phyloP scores from a whole-genome alignment of 805 yeast genomes.

The Yamadazyma insecticola region DNA sequence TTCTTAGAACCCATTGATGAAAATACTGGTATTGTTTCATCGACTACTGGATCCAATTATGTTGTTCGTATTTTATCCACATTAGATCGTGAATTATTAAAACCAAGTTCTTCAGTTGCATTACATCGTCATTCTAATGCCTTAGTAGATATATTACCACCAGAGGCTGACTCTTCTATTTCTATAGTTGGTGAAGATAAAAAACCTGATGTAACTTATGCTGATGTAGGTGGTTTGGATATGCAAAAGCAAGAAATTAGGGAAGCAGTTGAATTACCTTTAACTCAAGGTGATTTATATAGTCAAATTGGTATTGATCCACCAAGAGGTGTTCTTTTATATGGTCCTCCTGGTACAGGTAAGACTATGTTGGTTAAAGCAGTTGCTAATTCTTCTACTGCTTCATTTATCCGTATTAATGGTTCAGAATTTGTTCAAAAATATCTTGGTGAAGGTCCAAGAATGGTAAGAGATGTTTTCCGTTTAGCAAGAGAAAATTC shows the following conservation, averaged over 20 bases:
- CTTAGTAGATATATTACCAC: constrained; percentile 93
- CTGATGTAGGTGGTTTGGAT: constrained; percentile 98
- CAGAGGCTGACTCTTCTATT: constrained; percentile 96
- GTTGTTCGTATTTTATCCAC: constrained; percentile 95
- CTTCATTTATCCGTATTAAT: constrained; percentile 92
- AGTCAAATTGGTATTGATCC: constrained; percentile 98
- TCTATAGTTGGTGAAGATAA: constrained; percentile 93
- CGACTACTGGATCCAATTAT: constrained; percentile 96
- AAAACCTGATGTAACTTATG: constrained; percentile 88
- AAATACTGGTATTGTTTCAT: constrained; percentile 92
- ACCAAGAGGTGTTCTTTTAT: constrained; percentile 93
- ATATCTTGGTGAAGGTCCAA: constrained; percentile 98
- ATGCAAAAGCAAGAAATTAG: constrained; percentile 99
- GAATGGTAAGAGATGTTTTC: constrained; percentile 99
- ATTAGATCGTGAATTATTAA: constrained; percentile 87
- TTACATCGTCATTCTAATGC: constrained; percentile 98
- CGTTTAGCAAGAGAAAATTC: constrained; percentile 95
- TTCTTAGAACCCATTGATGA: constrained; percentile 97
- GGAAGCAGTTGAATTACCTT: constrained; percentile 96
- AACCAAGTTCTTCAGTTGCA: constrained; percentile 94
- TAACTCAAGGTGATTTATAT: constrained; percentile 92
- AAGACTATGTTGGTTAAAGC: constrained; percentile 99
- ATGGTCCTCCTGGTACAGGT: constrained; percentile 99
- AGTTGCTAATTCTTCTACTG: constrained; percentile 94
- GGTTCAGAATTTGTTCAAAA: constrained; percentile 99